These are phyloP conservation scores for Heritiera fomes DNA, from an alignment of 345 rosid genomes.

Conservation along the genomic window DNA sequence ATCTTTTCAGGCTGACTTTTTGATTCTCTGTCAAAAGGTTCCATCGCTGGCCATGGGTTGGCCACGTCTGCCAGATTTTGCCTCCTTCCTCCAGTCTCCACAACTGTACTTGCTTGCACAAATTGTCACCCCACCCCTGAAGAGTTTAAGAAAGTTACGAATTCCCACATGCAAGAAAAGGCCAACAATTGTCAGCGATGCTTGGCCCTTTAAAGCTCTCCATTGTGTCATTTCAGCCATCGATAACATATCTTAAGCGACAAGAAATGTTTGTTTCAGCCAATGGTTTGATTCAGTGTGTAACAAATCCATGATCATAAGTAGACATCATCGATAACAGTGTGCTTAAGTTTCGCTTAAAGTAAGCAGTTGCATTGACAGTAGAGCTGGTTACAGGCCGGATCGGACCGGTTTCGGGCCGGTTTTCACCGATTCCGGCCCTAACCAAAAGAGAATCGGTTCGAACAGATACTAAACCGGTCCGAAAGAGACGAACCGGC, in stretches of 20 bases:
- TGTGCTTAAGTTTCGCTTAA: too few species aligned
- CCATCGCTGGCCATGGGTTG: conserved; percentile 18
- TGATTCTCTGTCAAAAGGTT: conserved; percentile 13
- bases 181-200: neutral
- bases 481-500: too few species aligned
- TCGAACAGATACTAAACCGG: too few species aligned
- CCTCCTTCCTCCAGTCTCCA: neutral
- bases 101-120: neutral
- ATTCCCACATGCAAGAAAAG: neutral
- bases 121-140: neutral
- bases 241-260: neutral
- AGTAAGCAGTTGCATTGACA: neutral
- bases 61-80: conserved; percentile 22
- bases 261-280: conserved; percentile 6
- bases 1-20: conserved; percentile 19
- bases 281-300: neutral
- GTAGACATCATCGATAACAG: too few species aligned
- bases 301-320: too few species aligned
- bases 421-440: too few species aligned
- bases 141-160: neutral
- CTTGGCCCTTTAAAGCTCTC: neutral
- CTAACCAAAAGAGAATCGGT: too few species aligned
- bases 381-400: too few species aligned
- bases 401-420: too few species aligned
- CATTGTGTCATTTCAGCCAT: neutral